These are phyloP conservation scores for Parachlorella kessleri DNA, from an alignment of 139 green algal genomes.

Conservation along the genomic window DNA sequence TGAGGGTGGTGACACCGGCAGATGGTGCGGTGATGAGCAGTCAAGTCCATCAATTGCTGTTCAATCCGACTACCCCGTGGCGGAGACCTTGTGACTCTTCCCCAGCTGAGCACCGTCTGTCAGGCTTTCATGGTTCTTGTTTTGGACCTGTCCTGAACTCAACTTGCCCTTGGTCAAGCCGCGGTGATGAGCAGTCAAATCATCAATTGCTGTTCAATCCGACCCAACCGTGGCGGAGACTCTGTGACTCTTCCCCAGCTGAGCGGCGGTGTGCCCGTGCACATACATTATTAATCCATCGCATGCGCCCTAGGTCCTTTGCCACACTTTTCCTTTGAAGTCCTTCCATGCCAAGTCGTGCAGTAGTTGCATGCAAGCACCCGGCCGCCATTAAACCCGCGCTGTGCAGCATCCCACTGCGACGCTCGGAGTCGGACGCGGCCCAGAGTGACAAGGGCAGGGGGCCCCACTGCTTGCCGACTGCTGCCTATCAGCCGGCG, in stretches of 20 bases:
- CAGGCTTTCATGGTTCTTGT: too few species aligned
- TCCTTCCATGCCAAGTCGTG: too few species aligned
- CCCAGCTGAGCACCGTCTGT: neutral
- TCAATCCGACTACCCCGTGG: neutral
- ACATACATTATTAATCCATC: too few species aligned
- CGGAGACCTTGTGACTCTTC: neutral
- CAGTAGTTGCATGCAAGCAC: too few species aligned
- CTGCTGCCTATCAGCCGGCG: neutral
- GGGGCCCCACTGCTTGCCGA: neutral
- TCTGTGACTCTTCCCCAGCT: neutral
- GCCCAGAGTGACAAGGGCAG: neutral
- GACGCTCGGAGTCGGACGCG: neutral
- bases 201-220: neutral
- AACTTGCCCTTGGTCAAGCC: too few species aligned
- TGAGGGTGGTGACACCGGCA: too few species aligned
- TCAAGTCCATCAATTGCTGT: neutral
- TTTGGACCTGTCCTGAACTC: too few species aligned
- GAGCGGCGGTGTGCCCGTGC: neutral
- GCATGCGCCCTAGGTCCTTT: too few species aligned
- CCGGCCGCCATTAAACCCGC: neutral
- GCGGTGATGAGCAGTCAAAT: neutral
- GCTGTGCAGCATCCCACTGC: neutral
- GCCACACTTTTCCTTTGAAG: too few species aligned
- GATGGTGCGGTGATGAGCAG: neutral
- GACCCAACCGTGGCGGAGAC: neutral